Percentiles rank a stretch among this genome's conserved stretches.
Evolutionary conservation across 371 early-diverging fungal species (phyloP).

Genomic region (Fennellomyces sp.): DNA sequence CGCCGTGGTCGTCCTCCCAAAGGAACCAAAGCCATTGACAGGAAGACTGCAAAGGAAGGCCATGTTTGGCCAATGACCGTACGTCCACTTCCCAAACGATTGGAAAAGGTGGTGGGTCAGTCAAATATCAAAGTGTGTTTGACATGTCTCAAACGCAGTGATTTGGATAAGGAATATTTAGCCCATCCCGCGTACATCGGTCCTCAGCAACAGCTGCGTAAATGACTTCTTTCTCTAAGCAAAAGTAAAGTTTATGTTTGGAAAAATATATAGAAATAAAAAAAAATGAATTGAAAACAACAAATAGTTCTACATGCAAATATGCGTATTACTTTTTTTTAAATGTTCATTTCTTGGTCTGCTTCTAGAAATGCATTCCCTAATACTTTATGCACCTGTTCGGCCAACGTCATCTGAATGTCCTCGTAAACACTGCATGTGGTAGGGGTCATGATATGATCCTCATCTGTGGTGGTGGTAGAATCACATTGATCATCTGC

Average conservation of each 20-base stretch:
- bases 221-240: too few relatives aligned
- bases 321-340: too few relatives aligned
- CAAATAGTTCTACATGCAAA: neutral
- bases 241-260: too few relatives aligned
- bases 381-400: neutral
- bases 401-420: neutral
- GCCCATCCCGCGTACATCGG: slow-evolving; percentile 25
- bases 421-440: too few relatives aligned
- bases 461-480: too few relatives aligned
- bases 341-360: neutral
- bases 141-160: slow-evolving; percentile 46
- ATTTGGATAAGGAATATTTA: slow-evolving; percentile 37
- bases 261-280: neutral
- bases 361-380: neutral
- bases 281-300: neutral
- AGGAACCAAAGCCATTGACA: slow-evolving; percentile 29
- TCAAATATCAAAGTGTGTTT: slow-evolving; percentile 38
- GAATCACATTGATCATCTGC: too few relatives aligned
- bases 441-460: too few relatives aligned
- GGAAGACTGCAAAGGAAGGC: neutral
- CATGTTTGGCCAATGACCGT: slow-evolving; percentile 25
- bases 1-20: slow-evolving; percentile 49
- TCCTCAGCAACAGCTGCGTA: slow-evolving; percentile 23
- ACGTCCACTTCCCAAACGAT: slow-evolving; percentile 40
- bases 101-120: slow-evolving; percentile 39